These are phyloP conservation scores for Colletotrichum godetiae DNA, from an alignment of 2,329 filamentous ascomycete species.

Conservation along the genomic window DNA sequence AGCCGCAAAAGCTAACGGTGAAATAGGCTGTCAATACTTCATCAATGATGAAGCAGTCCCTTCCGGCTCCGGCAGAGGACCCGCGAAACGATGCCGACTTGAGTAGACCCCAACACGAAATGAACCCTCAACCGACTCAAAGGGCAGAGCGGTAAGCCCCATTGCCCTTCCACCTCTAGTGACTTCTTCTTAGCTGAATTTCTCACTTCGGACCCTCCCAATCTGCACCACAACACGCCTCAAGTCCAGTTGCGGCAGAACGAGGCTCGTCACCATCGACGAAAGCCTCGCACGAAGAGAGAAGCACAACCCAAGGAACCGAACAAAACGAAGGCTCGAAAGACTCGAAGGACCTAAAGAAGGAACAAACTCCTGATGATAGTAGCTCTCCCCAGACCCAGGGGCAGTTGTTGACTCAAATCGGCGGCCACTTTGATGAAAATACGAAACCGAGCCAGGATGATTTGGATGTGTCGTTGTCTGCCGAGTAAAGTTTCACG, in stretches of 20 bases:
- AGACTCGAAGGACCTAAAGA: not conserved
- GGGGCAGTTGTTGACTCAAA: not conserved
- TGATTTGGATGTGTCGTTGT: not conserved
- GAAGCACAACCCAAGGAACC: accelerated
- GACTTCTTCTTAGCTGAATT: not conserved
- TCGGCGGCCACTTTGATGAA: not conserved
- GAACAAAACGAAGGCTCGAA: not conserved
- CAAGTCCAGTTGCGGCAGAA: not conserved
- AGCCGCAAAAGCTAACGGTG: no score
- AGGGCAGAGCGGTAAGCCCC: not conserved
- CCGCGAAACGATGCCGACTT: no score
- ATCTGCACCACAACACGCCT: not conserved
- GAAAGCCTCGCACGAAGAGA: not conserved
- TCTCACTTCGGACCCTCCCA: not conserved
- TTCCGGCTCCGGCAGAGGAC: no score
- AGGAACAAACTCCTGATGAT: no score
- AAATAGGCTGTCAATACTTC: no score
- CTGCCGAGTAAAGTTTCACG: not conserved
- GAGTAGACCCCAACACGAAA: not conserved
- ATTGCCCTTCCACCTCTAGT: not conserved
- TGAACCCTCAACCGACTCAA: not conserved
- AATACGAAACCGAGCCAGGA: not conserved
- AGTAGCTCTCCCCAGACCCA: no score
- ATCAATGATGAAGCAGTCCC: no score
- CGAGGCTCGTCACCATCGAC: not conserved